Base-by-base conservation (phyloP, 306 rosid species). In the Bauhinia variegata region DNA sequence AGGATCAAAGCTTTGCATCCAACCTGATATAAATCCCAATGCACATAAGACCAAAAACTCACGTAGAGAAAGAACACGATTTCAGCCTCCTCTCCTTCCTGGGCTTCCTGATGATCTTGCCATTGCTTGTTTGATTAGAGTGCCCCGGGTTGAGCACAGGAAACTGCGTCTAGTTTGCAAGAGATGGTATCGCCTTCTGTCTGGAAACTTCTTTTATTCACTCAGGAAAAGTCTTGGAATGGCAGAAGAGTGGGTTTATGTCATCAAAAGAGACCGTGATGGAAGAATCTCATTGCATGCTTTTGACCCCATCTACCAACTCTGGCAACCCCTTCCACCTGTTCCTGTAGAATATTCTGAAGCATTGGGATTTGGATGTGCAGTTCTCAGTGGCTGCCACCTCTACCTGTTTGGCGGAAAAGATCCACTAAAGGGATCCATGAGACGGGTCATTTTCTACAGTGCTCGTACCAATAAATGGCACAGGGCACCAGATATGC, bases 81-180 rank as follows among this genome's bases (percentile, higher is more conserved):
- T 86, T 78, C 99, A 95, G 78, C 92, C 97, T 66, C 97, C 99
- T 52, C 91, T 95, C 42, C 79, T 95, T 54, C 97, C 99, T 0
- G 99, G 99, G 70, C 96, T 95, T 70, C 99, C 99, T 4, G 99
- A 95, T 53, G 99, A 95, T 84, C 99, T 95, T 67, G 99, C 99
- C 17, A 88, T 95, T 56, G 97, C 99, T 69, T 95, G 99, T 74
- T 83, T 95, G 65, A 87, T 95, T 69, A 89, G 97, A 43, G 99
- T 95, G 10, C 97, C 99, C 6, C 91, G 95, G 4, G 86, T 88
- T 70, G 96, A 95, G 57, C 99, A 95, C 53, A 83, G 91, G 70
- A 88, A 88, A 78, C 86, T 95, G 57, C 99, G 97, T 48, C 78
- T 85, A 34, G 95, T 95, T 71, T 95, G 99, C 91, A 95, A 91